A percentile compares a stretch with the other conserved stretches of the same genome.
Conservation (phyloP, 176 grass and related monocot genomes). For the Bolboschoenus planiculmis region DNA sequence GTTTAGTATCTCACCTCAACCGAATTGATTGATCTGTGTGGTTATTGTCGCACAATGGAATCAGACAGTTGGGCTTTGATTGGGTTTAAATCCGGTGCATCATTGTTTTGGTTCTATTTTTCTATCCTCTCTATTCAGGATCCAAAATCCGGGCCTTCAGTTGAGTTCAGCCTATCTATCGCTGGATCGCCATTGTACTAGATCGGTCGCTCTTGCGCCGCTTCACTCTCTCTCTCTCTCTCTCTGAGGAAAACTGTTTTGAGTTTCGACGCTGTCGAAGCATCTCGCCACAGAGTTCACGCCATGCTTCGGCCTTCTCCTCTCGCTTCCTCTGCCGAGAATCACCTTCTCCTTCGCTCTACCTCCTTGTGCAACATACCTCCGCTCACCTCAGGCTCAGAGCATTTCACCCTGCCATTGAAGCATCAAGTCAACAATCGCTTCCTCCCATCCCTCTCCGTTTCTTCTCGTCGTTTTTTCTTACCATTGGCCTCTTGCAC, state of each 20-base stretch:
- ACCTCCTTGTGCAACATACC: neutral
- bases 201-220: neutral
- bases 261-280: neutral
- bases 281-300: neutral
- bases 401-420: neutral
- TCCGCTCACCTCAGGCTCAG: neutral
- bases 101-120: too few relatives aligned
- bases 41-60: too few relatives aligned
- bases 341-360: neutral
- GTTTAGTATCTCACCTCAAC: too few relatives aligned
- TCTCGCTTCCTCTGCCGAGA: slow-evolving; percentile 19
- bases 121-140: too few relatives aligned
- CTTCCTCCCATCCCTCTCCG: neutral
- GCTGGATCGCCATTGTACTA: neutral
- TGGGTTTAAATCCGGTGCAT: too few relatives aligned
- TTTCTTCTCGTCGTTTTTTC: neutral
- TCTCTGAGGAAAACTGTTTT: neutral
- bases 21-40: too few relatives aligned
- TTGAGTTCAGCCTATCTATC: too few relatives aligned
- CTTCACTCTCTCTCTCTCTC: neutral
- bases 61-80: too few relatives aligned
- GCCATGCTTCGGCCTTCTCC: slow-evolving; percentile 24
- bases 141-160: too few relatives aligned
- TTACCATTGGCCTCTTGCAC: neutral
- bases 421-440: neutral